Percentiles rank a stretch among this genome's conserved stretches.
These are phyloP conservation scores for Lecanicillium sp. DNA, from an alignment of 2,329 filamentous ascomycete genomes.

Conservation along the genomic window DNA sequence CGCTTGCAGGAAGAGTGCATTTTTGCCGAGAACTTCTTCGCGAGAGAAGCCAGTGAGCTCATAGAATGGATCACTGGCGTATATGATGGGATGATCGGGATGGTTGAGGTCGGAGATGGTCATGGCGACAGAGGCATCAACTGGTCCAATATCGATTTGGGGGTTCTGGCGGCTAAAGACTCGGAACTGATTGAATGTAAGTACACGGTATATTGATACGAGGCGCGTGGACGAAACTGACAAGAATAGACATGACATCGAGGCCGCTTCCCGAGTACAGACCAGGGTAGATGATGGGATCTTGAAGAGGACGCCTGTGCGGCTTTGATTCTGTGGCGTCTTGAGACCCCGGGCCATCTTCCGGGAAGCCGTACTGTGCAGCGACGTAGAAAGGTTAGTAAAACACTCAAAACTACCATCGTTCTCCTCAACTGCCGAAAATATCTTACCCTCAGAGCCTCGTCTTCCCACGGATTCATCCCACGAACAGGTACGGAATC, in stretches of 20 bases:
- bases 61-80: slow-evolving; percentile 74
- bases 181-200: slow-evolving; percentile 33
- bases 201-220: background rate
- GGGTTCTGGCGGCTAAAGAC: slow-evolving; percentile 65
- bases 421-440: background rate
- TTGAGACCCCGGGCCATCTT: background rate
- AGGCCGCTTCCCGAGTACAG: slow-evolving; percentile 47
- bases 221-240: slow-evolving; percentile 21
- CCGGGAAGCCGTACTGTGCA: slow-evolving; percentile 13
- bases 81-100: slow-evolving; percentile 72
- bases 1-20: slow-evolving; percentile 78
- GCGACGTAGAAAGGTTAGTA: background rate
- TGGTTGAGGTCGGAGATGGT: slow-evolving; percentile 70
- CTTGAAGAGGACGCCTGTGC: slow-evolving; percentile 21
- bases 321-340: background rate
- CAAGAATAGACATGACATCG: slow-evolving; percentile 47
- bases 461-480: slow-evolving; percentile 19
- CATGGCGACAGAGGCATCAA: slow-evolving; percentile 78
- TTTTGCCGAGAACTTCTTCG: slow-evolving; percentile 66
- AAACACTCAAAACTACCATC: background rate
- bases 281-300: slow-evolving; percentile 46
- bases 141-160: slow-evolving; percentile 68
- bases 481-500: background rate
- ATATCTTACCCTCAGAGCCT: slow-evolving; percentile 23
- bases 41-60: slow-evolving; percentile 70